These are phyloP conservation scores for Pinus taeda DNA, from an alignment of 75 land plant species.

Conservation along the genomic window DNA sequence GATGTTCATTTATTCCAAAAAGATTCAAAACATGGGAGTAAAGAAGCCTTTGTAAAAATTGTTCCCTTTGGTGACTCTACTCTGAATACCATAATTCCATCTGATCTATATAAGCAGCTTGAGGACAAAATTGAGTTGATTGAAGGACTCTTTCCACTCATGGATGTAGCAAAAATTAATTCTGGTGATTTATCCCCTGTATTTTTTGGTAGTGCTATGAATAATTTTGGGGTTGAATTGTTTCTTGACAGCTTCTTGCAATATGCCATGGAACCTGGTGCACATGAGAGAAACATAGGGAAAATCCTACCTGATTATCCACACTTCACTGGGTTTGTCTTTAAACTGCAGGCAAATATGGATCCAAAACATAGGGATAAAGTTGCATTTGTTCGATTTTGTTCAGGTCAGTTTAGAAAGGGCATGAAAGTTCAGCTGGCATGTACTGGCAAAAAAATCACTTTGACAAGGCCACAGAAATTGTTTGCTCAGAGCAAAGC, in stretches of 20 bases:
- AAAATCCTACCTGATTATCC: constrained; percentile 46
- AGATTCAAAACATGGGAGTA: constrained; percentile 43
- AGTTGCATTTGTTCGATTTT: constrained; percentile 56
- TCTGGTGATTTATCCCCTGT: constrained; percentile 49
- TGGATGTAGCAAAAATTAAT: constrained; percentile 42
- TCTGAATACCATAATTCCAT: constrained; percentile 29
- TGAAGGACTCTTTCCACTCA: constrained; percentile 41
- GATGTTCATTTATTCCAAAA: constrained; percentile 43
- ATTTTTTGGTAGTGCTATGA: constrained; percentile 59
- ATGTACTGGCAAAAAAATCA: constrained; percentile 40
- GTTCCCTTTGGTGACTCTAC: constrained; percentile 30
- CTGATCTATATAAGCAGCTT: constrained; percentile 39
- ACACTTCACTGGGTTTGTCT: constrained; percentile 51
- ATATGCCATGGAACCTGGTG: constrained; percentile 36
- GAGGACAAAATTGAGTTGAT: constrained; percentile 48
- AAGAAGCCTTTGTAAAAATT: constrained; percentile 24
- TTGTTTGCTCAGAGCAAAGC: constrained; percentile 53
- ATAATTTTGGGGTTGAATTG: constrained; percentile 55
- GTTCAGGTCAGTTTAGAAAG: constrained; percentile 49
- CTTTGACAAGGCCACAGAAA: constrained; percentile 54
- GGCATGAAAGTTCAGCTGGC: constrained; percentile 60
- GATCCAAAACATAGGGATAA: constrained; percentile 60
- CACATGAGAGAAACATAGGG: constrained; percentile 37
- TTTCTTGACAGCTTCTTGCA: constrained; percentile 47
- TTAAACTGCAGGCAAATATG: constrained; percentile 58